Conservation (phyloP, 495 filamentous ascomycete genomes). For the Venustampulla echinocandica region DNA sequence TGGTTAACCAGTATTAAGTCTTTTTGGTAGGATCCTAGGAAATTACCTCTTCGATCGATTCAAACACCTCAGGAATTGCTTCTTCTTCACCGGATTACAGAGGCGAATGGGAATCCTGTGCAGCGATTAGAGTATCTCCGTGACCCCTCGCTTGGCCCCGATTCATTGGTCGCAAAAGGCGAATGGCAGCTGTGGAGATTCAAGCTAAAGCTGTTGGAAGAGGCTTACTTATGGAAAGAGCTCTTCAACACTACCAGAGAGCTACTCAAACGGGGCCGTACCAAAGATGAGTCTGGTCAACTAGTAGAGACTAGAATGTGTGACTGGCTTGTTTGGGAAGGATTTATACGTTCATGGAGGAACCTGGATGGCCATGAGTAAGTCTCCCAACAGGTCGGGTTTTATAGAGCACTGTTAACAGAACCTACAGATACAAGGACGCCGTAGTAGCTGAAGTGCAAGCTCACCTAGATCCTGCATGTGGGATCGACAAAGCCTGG, state of each 20-base stretch:
- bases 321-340: conserved; percentile 24
- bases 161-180: conserved; percentile 20
- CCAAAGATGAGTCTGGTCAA: conserved; percentile 15
- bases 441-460: conserved; percentile 15
- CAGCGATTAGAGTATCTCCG: conserved; percentile 19
- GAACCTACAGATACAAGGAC: background rate
- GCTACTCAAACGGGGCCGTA: conserved; percentile 17
- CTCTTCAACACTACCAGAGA: conserved; percentile 11
- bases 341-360: conserved; percentile 12
- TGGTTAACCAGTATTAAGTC: background rate
- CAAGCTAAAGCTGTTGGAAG: conserved; percentile 13
- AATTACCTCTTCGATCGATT: conserved; percentile 17
- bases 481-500: conserved; percentile 22
- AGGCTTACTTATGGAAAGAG: conserved; percentile 16
- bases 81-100: conserved; percentile 17
- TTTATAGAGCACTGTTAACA: background rate
- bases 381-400: background rate
- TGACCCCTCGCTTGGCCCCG: conserved; percentile 19
- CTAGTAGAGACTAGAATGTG: conserved; percentile 13
- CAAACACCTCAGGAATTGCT: conserved; percentile 23
- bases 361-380: conserved; percentile 13
- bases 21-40: conserved; percentile 7
- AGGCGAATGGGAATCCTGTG: conserved; percentile 8
- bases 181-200: conserved; percentile 22
- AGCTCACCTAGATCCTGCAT: conserved; percentile 18